Base-by-base conservation (phyloP, 2,329 filamentous ascomycete species). In the Lecanosticta acicola region DNA sequence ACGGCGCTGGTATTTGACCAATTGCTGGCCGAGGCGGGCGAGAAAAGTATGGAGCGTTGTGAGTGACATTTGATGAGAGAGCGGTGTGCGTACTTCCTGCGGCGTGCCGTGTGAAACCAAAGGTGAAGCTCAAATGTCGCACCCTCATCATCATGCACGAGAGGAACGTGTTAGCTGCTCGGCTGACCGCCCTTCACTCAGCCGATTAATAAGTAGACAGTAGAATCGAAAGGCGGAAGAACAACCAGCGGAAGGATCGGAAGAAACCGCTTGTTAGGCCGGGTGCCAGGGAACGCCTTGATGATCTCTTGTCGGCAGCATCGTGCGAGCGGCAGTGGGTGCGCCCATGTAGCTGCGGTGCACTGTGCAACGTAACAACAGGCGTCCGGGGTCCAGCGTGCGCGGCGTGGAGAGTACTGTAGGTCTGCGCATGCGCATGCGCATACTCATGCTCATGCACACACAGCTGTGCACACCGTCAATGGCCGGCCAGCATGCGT, bases 1-100 rank as follows among this genome's bases (percentile, higher is more conserved):
- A 29, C 24, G 24, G 24, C 24, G 24, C 24, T 29, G 24, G 24
- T 29, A 29, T n/a, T n/a, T n/a, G n/a, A n/a, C 7, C 24, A 11
- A 29, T 11, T 29, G 24, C 7, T 11, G 7, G 11, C 24, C 24
- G 24, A 7, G 5, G 24, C 24, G 5, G 24, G 24, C 11, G 24
- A 7, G 7, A 5, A 29, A 11, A 7, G 7, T 7, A 29, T 11
- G 24, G 24, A 29, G 24, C 7, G 11, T 29, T 29, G 24, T 7
- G 24, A 29, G 24, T 29, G 7, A 11, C 11, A 29, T 5, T 29
- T 5, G 7, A 7, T 11, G 24, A n/a, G 17, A 24, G 16, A 16
- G 42, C 42, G 42, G 42, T 45, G 42, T 45, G 42, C 36, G 26
- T 45, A 32, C 26, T 5, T 29, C 7, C 5, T 29, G 24, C 24